These are phyloP conservation scores for Coniferiporia weirii DNA, from an alignment of 1,284 basidiomycete genomes.

Conservation along the genomic window DNA sequence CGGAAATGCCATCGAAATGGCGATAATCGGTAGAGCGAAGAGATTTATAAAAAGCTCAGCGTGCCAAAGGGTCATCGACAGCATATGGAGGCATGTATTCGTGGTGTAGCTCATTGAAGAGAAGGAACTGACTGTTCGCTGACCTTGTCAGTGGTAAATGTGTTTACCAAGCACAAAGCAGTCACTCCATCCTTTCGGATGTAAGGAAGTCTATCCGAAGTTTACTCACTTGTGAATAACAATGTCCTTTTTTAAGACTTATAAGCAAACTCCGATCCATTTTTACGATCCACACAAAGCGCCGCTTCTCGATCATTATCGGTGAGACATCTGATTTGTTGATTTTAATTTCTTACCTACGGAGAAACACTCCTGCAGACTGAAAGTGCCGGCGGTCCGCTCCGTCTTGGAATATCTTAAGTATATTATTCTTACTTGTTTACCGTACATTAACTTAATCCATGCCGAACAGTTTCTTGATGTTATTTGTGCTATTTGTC, in stretches of 20 bases:
- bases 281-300: constrained; percentile 94
- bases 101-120: background rate
- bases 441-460: constrained; percentile 3
- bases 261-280: constrained; percentile 88
- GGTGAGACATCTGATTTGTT: constrained; percentile 38
- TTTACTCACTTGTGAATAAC: background rate
- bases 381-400: constrained; percentile 90
- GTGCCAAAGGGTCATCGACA: constrained; percentile 83
- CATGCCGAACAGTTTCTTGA: constrained; percentile 58
- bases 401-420: constrained; percentile 85
- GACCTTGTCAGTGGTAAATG: constrained; percentile 62
- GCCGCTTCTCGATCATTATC: constrained; percentile 88
- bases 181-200: constrained; percentile 81
- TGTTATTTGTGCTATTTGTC: constrained; percentile 80
- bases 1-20: constrained; percentile 89
- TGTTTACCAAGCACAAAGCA: constrained; percentile 84
- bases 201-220: constrained; percentile 41
- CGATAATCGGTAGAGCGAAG: constrained; percentile 80
- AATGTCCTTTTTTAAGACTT: constrained; percentile 54
- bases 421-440: constrained; percentile 34
- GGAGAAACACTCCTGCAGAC: constrained; percentile 36
- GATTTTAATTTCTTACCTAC: background rate
- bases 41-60: constrained; percentile 82
- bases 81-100: constrained; percentile 62
- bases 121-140: constrained; percentile 6